Percentiles rank a stretch among this genome's conserved stretches.
These are phyloP conservation scores for Coemansia sp. DNA, from an alignment of 192 early-diverging fungal genomes.

Conservation along the genomic window DNA sequence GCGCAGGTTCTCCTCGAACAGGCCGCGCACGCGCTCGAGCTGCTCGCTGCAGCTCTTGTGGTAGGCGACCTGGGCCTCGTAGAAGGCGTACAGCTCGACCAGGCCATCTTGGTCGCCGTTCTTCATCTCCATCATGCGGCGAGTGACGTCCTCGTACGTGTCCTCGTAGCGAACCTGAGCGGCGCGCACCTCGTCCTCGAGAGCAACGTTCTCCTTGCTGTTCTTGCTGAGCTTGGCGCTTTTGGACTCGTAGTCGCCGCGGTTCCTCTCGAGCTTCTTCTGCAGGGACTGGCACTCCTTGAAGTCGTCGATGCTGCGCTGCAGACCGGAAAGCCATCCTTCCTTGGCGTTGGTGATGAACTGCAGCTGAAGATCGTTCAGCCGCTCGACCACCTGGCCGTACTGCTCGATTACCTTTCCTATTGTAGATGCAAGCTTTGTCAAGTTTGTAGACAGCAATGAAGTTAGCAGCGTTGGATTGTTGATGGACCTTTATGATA, in stretches of 20 bases:
- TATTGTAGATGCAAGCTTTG: slow-evolving; percentile 17
- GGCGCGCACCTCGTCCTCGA: slow-evolving; percentile 86
- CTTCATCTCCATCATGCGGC: slow-evolving; percentile 78
- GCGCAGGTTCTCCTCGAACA: slow-evolving; percentile 37
- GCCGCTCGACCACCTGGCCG: slow-evolving; percentile 54
- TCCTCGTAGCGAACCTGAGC: slow-evolving; percentile 94
- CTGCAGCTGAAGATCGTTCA: slow-evolving; percentile 44
- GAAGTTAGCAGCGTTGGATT: too few species aligned
- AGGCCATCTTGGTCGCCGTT: slow-evolving; percentile 70
- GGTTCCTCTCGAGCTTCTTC: slow-evolving; percentile 82
- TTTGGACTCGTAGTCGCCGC: slow-evolving; percentile 92
- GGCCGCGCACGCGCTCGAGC: slow-evolving; percentile 28
- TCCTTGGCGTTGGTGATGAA: slow-evolving; percentile 57
- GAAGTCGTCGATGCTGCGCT: slow-evolving; percentile 53
- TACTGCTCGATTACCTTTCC: slow-evolving; percentile 51
- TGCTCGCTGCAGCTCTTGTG: slow-evolving; percentile 38
- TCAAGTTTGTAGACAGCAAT: too few species aligned
- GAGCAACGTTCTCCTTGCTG: slow-evolving; percentile 87
- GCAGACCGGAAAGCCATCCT: slow-evolving; percentile 45
- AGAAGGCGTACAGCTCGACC: slow-evolving; percentile 54
- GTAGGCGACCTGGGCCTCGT: slow-evolving; percentile 48
- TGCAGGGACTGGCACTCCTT: slow-evolving; percentile 61
- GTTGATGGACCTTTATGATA: too few species aligned
- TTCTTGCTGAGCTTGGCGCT: slow-evolving; percentile 80
- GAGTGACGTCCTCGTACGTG: slow-evolving; percentile 68